Evolutionary conservation across 805 yeast genomes (phyloP), one percentile per base, ranked within the genome.

Genomic region (Yamadazyma tumulicola): DNA sequence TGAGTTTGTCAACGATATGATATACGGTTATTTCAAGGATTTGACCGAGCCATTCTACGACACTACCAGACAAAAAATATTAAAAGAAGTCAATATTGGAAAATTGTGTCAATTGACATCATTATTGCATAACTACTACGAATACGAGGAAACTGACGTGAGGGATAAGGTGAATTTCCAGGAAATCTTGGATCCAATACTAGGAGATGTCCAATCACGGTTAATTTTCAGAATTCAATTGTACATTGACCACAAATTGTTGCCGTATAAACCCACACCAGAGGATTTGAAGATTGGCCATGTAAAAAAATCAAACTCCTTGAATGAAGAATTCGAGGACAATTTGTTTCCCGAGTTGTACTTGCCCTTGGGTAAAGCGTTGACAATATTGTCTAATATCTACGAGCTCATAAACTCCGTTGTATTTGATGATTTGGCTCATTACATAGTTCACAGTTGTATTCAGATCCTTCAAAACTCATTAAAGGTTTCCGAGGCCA

Each of bases 381-480:
- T 88, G 27, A 72, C 81, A 1, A 59, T 91, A 5, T 61, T 89
- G 19, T 79, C 87, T 21, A 83, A 78, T 52, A 81, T 89, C 15
- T 85, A 86, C 52, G 94, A 85, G 48, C 64, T 88, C 48, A 74
- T 91, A 23, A 81, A 81, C 45, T 78, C 89, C 2, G 62, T 72
- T 9, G 84, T 87, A 2, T 91, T 89, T 60, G 95, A 87, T 54
- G 95, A 86, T 51, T 61, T 89, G 44, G 95, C 96, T 0, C 95
- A 87, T 54, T 77, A 83, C 37, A 79, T 87, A 34, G 84, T 91
- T 4, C 96, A 85, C 52, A 74, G 82, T 28, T 81, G 93, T 47
- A 74, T 87, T 23, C 49, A 61, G 11, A 76, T 93, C 5, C 58
- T 87, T 46, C 72, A 74, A 36, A 57, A 57, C 11, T 81, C 83